Evolutionary conservation across 169 alveolate species (phyloP).

Genomic region (Eimeria necatrix): DNA sequence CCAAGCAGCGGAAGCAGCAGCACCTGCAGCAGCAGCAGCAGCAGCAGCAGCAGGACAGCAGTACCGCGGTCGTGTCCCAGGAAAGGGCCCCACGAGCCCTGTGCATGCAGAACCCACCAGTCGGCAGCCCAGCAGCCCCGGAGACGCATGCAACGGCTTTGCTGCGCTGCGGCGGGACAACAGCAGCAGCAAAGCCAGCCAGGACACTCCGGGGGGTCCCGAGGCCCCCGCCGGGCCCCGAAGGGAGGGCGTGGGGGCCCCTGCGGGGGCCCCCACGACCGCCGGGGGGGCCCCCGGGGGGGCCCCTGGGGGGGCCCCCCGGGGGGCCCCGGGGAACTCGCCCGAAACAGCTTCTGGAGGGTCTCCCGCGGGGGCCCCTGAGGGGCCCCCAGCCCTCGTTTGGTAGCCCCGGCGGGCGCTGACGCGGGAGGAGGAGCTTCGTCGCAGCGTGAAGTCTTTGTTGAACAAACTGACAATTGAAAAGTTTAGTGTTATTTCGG

Average conservation of each 20-base stretch:
- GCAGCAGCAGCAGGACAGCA: neutral
- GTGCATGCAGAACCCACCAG: no score
- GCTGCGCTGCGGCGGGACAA: neutral
- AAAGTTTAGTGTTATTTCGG: slow-evolving; percentile 93
- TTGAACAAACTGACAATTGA: slow-evolving; percentile 94
- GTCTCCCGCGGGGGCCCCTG: neutral
- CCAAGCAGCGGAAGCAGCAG: slow-evolving; percentile 21
- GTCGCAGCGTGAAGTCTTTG: slow-evolving; percentile 90
- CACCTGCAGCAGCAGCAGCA: slow-evolving; percentile 25
- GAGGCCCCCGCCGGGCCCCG: no score
- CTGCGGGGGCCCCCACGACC: neutral
- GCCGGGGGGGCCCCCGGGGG: neutral
- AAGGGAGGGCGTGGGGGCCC: neutral
- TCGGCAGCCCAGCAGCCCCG: no score
- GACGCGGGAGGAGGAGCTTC: slow-evolving; percentile 78
- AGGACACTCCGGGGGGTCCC: no score
- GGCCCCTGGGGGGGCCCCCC: neutral
- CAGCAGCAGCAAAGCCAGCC: neutral
- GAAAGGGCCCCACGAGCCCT: no score
- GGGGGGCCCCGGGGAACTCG: no score
- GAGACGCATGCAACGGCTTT: neutral
- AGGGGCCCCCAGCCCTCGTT: neutral
- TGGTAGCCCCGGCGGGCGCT: slow-evolving; percentile 78
- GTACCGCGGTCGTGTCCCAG: no score
- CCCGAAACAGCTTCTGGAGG: no score